phyloP scores from a whole-genome alignment of 192 early-diverging fungal species.

The Globomyces pollinis-pini region DNA sequence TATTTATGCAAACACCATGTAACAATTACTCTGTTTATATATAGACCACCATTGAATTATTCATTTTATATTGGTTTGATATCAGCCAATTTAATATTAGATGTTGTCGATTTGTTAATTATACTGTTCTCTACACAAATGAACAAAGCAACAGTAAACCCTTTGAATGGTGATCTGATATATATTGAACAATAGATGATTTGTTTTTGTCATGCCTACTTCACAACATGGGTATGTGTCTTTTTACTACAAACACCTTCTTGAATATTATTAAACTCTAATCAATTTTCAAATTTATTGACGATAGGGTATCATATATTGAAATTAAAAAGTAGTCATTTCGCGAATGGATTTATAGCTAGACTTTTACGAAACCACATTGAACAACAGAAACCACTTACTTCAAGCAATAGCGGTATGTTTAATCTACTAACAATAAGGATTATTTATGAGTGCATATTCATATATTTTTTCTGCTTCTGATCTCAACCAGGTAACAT shows the following conservation, averaged over 20 bases:
- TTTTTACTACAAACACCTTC: no score
- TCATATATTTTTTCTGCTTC: constrained; percentile 6
- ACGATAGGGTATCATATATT: no score
- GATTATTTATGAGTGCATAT: constrained; percentile 7
- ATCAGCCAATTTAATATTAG: not conserved
- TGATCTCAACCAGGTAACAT: not conserved
- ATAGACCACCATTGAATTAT: constrained; percentile 27
- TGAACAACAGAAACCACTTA: constrained; percentile 37
- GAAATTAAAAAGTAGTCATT: constrained; percentile 41
- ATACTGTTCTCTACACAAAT: not conserved
- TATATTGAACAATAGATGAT: constrained; percentile 30
- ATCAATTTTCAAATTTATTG: no score
- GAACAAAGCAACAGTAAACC: constrained; percentile 28
- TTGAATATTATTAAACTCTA: no score
- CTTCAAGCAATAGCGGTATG: constrained; percentile 6
- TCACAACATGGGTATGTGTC: constrained; percentile 13
- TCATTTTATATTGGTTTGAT: constrained; percentile 17
- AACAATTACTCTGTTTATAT: constrained; percentile 8
- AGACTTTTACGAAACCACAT: constrained; percentile 46
- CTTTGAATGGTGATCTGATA: constrained; percentile 21
- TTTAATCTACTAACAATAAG: not conserved
- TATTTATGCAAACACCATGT: constrained; percentile 15
- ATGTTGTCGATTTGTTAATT: not conserved
- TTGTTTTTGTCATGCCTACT: constrained; percentile 63
- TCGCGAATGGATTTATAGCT: constrained; percentile 47